phyloP scores from a whole-genome alignment of 129 eudicot genomes.

The Sambucus nigra region DNA sequence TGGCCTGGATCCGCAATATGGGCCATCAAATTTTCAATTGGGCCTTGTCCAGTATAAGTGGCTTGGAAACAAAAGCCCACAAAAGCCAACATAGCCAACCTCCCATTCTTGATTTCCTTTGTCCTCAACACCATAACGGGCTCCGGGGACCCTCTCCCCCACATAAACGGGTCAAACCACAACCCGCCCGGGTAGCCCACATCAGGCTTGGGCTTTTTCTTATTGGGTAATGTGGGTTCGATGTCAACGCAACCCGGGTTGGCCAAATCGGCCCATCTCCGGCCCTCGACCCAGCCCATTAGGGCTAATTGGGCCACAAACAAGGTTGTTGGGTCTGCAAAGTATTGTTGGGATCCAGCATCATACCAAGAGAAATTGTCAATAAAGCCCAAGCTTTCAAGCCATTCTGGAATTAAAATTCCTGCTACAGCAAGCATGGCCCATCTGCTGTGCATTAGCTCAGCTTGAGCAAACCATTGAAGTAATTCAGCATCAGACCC shows the following conservation, averaged over 20 bases:
- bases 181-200: constrained; percentile 98
- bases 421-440: constrained; percentile 97
- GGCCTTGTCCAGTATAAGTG: constrained; percentile 83
- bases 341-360: constrained; percentile 74
- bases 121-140: constrained; percentile 90
- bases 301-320: constrained; percentile 65
- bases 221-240: constrained; percentile 58
- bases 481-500: constrained; percentile 86
- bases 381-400: constrained; percentile 54
- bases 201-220: constrained; percentile 58
- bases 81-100: constrained; percentile 90
- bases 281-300: constrained; percentile 96
- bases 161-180: constrained; percentile 80
- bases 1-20: constrained; percentile 95
- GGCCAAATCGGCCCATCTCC: constrained; percentile 85
- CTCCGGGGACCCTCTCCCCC: constrained; percentile 89
- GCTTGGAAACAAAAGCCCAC: constrained; percentile 80
- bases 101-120: constrained; percentile 92
- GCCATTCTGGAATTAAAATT: constrained; percentile 82
- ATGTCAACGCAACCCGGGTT: constrained; percentile 85
- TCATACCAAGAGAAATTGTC: constrained; percentile 64
- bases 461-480: constrained; percentile 94
- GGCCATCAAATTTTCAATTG: constrained; percentile 61
- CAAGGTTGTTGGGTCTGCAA: constrained; percentile 75
- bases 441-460: constrained; percentile 85